Base-by-base conservation (phyloP, 192 early-diverging fungal species). In the Coemansia asiatica region DNA sequence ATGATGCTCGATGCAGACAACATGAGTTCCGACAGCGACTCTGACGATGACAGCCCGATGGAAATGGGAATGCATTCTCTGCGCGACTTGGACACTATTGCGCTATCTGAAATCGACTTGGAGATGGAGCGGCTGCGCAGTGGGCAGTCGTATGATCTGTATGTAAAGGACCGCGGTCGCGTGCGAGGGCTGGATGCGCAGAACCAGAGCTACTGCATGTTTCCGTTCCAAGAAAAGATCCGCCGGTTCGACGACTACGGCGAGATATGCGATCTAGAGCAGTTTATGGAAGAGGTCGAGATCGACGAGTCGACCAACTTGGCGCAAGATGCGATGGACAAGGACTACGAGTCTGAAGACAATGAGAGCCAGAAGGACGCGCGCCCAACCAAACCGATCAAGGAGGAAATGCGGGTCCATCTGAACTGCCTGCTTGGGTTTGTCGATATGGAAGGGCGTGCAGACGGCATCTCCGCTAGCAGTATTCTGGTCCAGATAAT, bases 221-320 rank as follows among this genome's bases (percentile, higher is more conserved):
- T 94, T 68, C 97, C 97, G 0, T 91, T 88, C 57, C 75, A 83
- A 10, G 96, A 97, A 60, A 83, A 85, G 49, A 84, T 89, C 60
- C 90, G 90, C 51, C 88, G 88, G 69, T 87, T 91, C 67, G 97
- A 98, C 67, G 95, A 97, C 65, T 98, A 97, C 83, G 90, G 93
- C 49, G 89, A 96, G 76, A 85, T 88, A 36, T 87, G 92, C 67
- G 87, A 91, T 67, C 77, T 87, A 6, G 82, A 85, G 33, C 71
- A 83, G 31, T 90, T 75, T 46, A 65, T 83, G 73, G 63, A 76
- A n/a, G 64, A 67, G 28, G 59, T 53, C 26, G 76, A 79, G 21
- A 50, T 51, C 29, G 80, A 84, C 46, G 82, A 81, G 28, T 53
- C 62, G 28, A 46, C 63, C 9, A 61, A 66, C 47, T 58, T 65